Percentiles rank a stretch among this genome's conserved stretches.
Evolutionary conservation across 2,329 filamentous ascomycete species (phyloP).

Genomic region (Phialocephala sp.): DNA sequence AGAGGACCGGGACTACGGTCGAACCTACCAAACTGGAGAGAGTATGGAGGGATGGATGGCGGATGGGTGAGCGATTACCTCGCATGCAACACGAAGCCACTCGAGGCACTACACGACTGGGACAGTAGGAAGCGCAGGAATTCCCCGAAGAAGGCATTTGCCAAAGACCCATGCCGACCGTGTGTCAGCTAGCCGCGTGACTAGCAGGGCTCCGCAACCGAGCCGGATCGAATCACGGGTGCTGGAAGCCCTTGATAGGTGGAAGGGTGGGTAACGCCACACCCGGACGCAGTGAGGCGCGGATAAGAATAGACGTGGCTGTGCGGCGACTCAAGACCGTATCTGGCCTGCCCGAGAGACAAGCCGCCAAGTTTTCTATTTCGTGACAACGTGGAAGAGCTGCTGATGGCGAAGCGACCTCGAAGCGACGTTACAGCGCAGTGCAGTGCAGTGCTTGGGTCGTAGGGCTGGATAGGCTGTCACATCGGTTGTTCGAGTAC

Average conservation of each 20-base stretch:
- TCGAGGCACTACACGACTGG: background rate
- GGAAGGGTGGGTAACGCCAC: background rate
- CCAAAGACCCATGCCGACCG: background rate
- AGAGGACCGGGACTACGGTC: too few relatives aligned
- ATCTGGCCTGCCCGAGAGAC: background rate
- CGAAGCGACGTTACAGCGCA: background rate
- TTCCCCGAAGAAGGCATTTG: background rate
- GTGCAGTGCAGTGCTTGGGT: too few relatives aligned
- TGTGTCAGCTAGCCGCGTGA: conserved; percentile 4
- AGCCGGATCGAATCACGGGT: background rate
- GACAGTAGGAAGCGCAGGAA: background rate
- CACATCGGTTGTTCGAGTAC: background rate
- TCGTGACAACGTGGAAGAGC: background rate
- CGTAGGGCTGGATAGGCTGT: background rate
- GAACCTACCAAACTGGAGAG: background rate
- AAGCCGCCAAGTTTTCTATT: background rate
- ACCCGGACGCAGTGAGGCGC: background rate
- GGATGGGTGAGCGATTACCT: conserved; percentile 4
- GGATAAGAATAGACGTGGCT: conserved; percentile 7
- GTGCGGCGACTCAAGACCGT: background rate
- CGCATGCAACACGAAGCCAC: background rate
- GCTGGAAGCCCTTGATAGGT: too few relatives aligned
- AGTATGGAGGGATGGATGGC: background rate
- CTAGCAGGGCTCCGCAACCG: background rate
- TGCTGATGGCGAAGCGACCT: background rate